Conservation (phyloP, 73 alveolate genomes). For the Symbiodinium natans region DNA sequence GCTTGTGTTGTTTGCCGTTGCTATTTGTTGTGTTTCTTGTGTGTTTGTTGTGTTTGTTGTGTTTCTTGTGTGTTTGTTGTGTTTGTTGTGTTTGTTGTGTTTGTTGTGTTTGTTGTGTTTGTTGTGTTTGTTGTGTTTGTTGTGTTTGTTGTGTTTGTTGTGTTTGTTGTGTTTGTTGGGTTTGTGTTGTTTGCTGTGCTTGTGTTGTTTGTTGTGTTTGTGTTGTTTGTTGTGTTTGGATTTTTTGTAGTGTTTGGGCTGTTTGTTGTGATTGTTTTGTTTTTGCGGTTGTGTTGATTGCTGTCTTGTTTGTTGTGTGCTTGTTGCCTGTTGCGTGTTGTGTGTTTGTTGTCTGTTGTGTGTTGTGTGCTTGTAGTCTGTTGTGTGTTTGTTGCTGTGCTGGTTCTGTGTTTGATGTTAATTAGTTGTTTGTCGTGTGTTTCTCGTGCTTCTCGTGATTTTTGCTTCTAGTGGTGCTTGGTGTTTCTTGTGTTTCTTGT, state of each 20-base stretch:
- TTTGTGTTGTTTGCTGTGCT: too few relatives aligned
- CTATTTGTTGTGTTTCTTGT: neutral
- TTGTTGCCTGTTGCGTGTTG: neutral
- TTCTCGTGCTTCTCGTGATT: neutral
- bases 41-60: too few relatives aligned
- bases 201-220: too few relatives aligned
- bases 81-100: too few relatives aligned
- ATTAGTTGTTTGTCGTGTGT: neutral
- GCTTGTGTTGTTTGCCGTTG: neutral
- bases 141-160: too few relatives aligned
- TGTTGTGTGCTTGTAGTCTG: neutral
- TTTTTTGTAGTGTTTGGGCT: neutral
- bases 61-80: too few relatives aligned
- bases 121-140: too few relatives aligned
- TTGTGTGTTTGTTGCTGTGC: neutral
- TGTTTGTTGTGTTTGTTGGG: too few relatives aligned
- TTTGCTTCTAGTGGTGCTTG: neutral
- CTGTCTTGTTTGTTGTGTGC: neutral
- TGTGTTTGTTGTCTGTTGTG: neutral
- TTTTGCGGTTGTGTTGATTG: neutral
- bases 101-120: too few relatives aligned
- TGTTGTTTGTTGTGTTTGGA: neutral
- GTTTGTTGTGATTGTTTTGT: neutral
- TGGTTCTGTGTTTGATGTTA: neutral
- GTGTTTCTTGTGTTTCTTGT: neutral